Evolutionary conservation across 2,329 filamentous ascomycete genomes (phyloP).

Genomic region (Aaosphaeria pasadenensis): DNA sequence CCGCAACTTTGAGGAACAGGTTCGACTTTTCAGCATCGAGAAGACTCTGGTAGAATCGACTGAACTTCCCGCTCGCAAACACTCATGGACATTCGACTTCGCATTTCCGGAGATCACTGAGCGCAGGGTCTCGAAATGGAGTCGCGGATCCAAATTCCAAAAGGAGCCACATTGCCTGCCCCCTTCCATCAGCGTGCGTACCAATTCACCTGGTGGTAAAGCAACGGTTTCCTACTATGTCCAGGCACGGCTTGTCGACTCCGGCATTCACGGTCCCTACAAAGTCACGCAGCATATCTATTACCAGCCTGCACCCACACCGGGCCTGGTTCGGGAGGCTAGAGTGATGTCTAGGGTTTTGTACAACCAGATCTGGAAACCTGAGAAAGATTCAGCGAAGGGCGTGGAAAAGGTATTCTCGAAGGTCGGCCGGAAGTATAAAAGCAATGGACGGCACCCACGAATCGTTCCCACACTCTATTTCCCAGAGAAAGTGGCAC

Average conservation of each 20-base stretch:
- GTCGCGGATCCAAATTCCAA: conserved; percentile 25
- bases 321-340: conserved; percentile 11
- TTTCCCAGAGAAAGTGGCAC: conserved; percentile 24
- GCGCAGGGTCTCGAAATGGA: conserved; percentile 21
- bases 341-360: conserved; percentile 20
- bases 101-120: conserved; percentile 30
- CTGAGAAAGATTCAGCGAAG: conserved; percentile 13
- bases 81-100: conserved; percentile 35
- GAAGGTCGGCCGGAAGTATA: conserved; percentile 14
- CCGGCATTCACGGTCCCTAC: conserved; percentile 6
- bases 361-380: conserved; percentile 28
- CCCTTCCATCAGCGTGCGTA: conserved; percentile 28
- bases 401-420: conserved; percentile 15
- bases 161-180: conserved; percentile 31
- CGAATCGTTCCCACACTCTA: conserved; percentile 29
- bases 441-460: conserved; percentile 10
- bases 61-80: conserved; percentile 21
- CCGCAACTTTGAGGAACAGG: conserved; percentile 24
- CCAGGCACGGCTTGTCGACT: conserved; percentile 20
- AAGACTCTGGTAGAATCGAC: conserved; percentile 16
- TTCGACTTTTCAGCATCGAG: conserved; percentile 28
- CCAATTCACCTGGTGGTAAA: conserved; percentile 21
- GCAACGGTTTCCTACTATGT: conserved; percentile 30
- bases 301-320: conserved; percentile 20
- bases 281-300: conserved; percentile 20